Percentiles rank a stretch among this genome's conserved stretches.
Evolutionary conservation across 1,284 basidiomycete species (phyloP).

Genomic region (Paramarasmius palmivorus): DNA sequence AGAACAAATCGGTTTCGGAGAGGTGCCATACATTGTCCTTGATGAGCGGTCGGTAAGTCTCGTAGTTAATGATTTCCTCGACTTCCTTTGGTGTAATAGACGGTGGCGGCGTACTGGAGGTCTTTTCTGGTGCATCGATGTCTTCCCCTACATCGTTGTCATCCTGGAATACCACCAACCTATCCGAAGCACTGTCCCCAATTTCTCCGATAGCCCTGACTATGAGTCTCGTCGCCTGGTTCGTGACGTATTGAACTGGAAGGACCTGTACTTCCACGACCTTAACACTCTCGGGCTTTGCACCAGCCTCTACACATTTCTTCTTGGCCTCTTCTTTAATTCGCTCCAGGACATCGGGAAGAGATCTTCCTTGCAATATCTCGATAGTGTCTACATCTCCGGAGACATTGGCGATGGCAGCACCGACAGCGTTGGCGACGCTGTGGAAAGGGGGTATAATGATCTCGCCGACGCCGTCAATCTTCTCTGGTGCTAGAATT

Average conservation of each 20-base stretch:
- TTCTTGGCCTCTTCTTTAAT: conserved; percentile 45
- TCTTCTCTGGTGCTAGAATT: conserved; percentile 42
- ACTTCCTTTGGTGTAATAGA: not conserved
- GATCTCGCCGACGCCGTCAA: conserved; percentile 48
- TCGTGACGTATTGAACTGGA: conserved; percentile 51
- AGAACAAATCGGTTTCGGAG: not conserved
- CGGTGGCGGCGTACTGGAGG: too few relatives aligned
- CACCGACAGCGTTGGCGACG: conserved; percentile 60
- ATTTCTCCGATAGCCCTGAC: conserved; percentile 48
- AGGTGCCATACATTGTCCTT: conserved; percentile 15
- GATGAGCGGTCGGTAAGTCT: conserved; percentile 24
- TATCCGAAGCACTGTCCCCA: conserved; percentile 10
- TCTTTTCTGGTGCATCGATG: conserved; percentile 5
- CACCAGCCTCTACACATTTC: conserved; percentile 45
- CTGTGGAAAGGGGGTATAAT: conserved; percentile 46
- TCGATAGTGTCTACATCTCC: conserved; percentile 42
- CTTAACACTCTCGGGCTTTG: conserved; percentile 36
- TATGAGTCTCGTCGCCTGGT: conserved; percentile 49
- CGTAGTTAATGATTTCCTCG: conserved; percentile 27
- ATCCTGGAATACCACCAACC: not conserved
- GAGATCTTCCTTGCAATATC: conserved; percentile 35
- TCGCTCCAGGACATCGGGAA: conserved; percentile 37
- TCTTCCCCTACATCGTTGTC: not conserved
- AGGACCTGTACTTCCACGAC: conserved; percentile 48
- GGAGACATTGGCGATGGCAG: conserved; percentile 44